Conservation (phyloP, 2,329 filamentous ascomycete species). For the Spiromastix sp. region DNA sequence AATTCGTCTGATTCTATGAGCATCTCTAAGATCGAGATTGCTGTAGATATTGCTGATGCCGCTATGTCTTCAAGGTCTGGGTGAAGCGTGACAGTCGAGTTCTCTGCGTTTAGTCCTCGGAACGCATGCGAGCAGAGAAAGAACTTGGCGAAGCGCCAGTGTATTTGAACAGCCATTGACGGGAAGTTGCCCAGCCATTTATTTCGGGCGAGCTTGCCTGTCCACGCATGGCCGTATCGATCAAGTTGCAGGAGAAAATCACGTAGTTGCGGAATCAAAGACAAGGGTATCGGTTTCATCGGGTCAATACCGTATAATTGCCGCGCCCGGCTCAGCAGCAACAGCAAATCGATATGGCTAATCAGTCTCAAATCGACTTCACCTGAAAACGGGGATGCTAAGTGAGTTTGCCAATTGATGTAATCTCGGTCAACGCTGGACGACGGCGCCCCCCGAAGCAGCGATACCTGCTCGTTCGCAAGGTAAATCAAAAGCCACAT, state of each 20-base stretch:
- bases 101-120: constrained; percentile 29
- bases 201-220: constrained; percentile 21
- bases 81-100: constrained; percentile 22
- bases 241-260: constrained; percentile 20
- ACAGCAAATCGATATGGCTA: constrained; percentile 9
- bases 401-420: constrained; percentile 19
- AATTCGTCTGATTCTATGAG: constrained; percentile 28
- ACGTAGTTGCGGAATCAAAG: constrained; percentile 11
- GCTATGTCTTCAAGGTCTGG: constrained; percentile 8
- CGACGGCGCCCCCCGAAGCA: constrained; percentile 7
- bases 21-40: constrained; percentile 28
- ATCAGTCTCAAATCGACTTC: constrained; percentile 16
- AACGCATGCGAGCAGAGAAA: constrained; percentile 40
- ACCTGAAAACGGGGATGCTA: constrained; percentile 33
- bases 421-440: constrained; percentile 7
- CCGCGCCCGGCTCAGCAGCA: constrained; percentile 7
- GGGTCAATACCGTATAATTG: constrained; percentile 15
- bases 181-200: constrained; percentile 37
- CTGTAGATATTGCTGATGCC: constrained; percentile 19
- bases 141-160: constrained; percentile 40
- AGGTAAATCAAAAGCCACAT: constrained; percentile 31
- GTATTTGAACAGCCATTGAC: constrained; percentile 34
- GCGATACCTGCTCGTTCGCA: constrained; percentile 10
- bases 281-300: constrained; percentile 13
- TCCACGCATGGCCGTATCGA: constrained; percentile 18